Evolutionary conservation across 2,329 filamentous ascomycete species (phyloP), one percentile per base, ranked within the genome.

Genomic region (Diaporthe velutina): DNA sequence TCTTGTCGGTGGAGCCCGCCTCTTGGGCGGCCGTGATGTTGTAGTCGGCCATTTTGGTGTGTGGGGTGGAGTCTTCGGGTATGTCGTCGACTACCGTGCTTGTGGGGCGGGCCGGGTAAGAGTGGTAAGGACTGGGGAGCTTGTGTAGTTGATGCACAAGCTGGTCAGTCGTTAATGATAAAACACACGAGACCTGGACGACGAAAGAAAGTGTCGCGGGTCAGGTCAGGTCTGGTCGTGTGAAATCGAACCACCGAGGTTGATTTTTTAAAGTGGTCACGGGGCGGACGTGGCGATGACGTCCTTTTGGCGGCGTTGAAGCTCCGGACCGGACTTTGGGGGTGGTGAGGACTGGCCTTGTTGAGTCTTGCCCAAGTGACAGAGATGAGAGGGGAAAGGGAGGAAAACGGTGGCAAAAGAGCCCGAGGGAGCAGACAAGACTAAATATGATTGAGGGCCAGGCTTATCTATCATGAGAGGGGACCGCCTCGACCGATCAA

Each of bases 1-100:
- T 76, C 35, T 60, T 66, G 48, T 76, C 75, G 55, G 48, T 52
- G 38, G 45, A 57, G 30, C 38, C 55, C 35, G 22, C 50, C 33
- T 57, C 45, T 5, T 73, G 25, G 19, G 71, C 54, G 17, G 55
- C 52, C 25, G 55, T 45, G 48, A 73, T 74, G 71, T 66, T 52
- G 61, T 61, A 35, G 57, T 68, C 68, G n/a, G 68, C 73, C 75
- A 76, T 76, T 25, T 60, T 60, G n/a, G 28, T n/a, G 19, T 35
- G 45, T 45, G 35, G 45, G 19, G 28, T 33, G 35, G 40, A 45
- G 40, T 50, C 54, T 61, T 68, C 54, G 54, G 67, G 58, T 42
- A 52, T 70, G 67, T 68, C 42, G 74, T 71, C 72, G 71, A 74
- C 71, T 70, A 68, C 22, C 42, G 45, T 50, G 7, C 54, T 38